Percentiles rank a stretch among this genome's conserved stretches.
Evolutionary conservation across 768 basidiomycete genomes (phyloP).

Genomic region (Psilocybe subaeruginosa): DNA sequence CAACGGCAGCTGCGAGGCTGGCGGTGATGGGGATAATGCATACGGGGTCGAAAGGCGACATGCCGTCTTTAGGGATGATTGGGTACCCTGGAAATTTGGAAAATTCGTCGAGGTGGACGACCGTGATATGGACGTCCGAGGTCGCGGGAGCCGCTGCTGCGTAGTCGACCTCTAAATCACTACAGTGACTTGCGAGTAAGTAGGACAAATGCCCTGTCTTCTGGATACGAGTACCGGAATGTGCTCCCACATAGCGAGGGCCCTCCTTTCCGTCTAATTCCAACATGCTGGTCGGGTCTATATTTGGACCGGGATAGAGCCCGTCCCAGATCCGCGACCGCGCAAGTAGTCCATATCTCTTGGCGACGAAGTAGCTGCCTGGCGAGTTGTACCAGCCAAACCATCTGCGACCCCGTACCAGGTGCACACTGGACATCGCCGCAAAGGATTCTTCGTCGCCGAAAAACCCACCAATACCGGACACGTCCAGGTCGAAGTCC

Average conservation of each 20-base stretch:
- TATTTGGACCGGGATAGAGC: slow-evolving; percentile 17
- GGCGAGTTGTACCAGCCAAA: slow-evolving; percentile 24
- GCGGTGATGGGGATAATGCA: slow-evolving; percentile 10
- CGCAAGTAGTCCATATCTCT: slow-evolving; percentile 20
- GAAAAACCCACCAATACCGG: slow-evolving; percentile 21
- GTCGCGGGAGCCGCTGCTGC: background rate
- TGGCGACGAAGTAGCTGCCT: slow-evolving; percentile 20
- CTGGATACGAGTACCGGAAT: slow-evolving; percentile 17
- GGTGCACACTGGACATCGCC: slow-evolving; percentile 21
- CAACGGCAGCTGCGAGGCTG: slow-evolving; percentile 12
- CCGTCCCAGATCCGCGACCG: slow-evolving; percentile 20
- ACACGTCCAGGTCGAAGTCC: slow-evolving; percentile 18
- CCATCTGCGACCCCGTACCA: slow-evolving; percentile 19
- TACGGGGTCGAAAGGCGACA: slow-evolving; percentile 14
- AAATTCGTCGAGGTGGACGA: slow-evolving; percentile 15
- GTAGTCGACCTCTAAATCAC: background rate
- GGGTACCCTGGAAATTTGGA: slow-evolving; percentile 6
- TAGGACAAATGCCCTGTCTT: slow-evolving; percentile 19
- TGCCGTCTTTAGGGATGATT: slow-evolving; percentile 3
- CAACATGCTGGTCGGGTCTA: slow-evolving; percentile 19
- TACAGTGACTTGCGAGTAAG: slow-evolving; percentile 13
- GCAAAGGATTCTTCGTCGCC: slow-evolving; percentile 22
- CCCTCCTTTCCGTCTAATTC: slow-evolving; percentile 19
- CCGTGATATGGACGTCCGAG: slow-evolving; percentile 10
- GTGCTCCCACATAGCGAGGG: slow-evolving; percentile 16